These are phyloP conservation scores for Kokia cookei DNA, from an alignment of 441 rosid genomes.

Conservation along the genomic window DNA sequence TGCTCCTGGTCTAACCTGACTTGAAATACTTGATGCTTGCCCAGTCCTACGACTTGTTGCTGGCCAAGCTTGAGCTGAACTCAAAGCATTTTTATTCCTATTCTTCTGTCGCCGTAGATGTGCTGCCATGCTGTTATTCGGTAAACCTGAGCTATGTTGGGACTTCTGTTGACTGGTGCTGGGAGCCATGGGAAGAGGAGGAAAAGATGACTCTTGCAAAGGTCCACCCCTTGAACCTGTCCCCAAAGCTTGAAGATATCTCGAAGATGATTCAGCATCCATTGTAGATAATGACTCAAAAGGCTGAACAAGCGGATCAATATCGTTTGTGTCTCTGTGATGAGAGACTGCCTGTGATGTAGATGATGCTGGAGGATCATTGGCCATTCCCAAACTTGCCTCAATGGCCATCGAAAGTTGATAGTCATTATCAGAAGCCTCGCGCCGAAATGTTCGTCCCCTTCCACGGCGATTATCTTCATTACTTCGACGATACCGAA, in stretches of 20 bases:
- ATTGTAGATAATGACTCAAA: constrained; percentile 54
- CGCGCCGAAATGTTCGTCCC: constrained; percentile 53
- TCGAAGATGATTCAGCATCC: constrained; percentile 58
- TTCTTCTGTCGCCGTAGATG: constrained; percentile 50
- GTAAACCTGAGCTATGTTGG: constrained; percentile 16
- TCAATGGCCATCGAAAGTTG: constrained; percentile 63
- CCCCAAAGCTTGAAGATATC: constrained; percentile 84
- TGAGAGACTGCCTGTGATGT: constrained; percentile 33
- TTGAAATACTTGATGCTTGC: constrained; percentile 30
- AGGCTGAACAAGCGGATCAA: constrained; percentile 57
- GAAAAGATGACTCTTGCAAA: constrained; percentile 76
- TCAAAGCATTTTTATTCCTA: constrained; percentile 20
- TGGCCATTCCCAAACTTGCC: constrained; percentile 56
- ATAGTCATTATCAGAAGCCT: constrained; percentile 45
- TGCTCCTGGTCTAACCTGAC: constrained; percentile 33
- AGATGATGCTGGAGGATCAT: constrained; percentile 50
- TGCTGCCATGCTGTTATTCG: constrained; percentile 60
- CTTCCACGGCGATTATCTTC: constrained; percentile 83
- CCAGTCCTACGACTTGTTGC: constrained; percentile 31
- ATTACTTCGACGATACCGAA: constrained; percentile 57
- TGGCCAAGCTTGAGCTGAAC: constrained; percentile 63
- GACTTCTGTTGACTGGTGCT: constrained; percentile 39
- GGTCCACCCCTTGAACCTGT: constrained; percentile 39
- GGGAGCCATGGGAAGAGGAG: constrained; percentile 55
- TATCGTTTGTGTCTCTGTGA: constrained; percentile 30